phyloP scores from a whole-genome alignment of 352 stramenopile species.

The Blastocystis sp. region DNA sequence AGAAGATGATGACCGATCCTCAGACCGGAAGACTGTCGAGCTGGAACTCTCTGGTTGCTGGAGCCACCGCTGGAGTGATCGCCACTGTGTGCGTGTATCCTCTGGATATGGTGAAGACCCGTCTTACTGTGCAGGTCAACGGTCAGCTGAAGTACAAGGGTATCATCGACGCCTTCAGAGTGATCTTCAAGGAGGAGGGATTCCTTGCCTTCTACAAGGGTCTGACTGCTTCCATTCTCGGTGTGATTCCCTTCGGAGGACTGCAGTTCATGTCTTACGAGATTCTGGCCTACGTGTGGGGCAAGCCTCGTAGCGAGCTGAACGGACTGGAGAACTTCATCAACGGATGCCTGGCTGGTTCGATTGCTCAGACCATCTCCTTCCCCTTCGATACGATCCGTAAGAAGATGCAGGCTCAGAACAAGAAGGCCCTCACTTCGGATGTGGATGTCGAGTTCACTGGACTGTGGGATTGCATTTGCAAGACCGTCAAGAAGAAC shows the following conservation, averaged over 20 bases:
- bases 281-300: conserved; percentile 46
- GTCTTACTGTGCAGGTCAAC: conserved; percentile 45
- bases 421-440: neutral
- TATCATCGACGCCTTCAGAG: conserved; percentile 41
- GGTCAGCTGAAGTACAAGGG: conserved; percentile 35
- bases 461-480: conserved; percentile 29
- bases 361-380: conserved; percentile 29
- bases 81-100: conserved; percentile 34
- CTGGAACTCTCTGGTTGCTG: neutral
- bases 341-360: conserved; percentile 48
- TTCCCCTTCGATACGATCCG: conserved; percentile 41
- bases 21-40: conserved; percentile 24
- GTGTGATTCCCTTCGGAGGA: conserved; percentile 54
- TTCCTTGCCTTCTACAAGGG: conserved; percentile 54
- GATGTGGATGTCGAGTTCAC: conserved; percentile 44
- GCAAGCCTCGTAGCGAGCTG: conserved; percentile 46
- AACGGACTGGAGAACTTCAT: conserved; percentile 35
- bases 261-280: conserved; percentile 48
- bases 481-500: conserved; percentile 34
- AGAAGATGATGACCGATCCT: conserved; percentile 17
- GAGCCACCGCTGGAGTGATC: conserved; percentile 2
- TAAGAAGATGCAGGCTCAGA: conserved; percentile 52
- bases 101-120: conserved; percentile 49
- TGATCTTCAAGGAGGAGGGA: conserved; percentile 52
- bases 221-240: conserved; percentile 49